A percentile compares a stretch with the other conserved stretches of the same genome.
phyloP scores from a whole-genome alignment of 768 basidiomycete genomes.

The Lenzites betulinus region DNA sequence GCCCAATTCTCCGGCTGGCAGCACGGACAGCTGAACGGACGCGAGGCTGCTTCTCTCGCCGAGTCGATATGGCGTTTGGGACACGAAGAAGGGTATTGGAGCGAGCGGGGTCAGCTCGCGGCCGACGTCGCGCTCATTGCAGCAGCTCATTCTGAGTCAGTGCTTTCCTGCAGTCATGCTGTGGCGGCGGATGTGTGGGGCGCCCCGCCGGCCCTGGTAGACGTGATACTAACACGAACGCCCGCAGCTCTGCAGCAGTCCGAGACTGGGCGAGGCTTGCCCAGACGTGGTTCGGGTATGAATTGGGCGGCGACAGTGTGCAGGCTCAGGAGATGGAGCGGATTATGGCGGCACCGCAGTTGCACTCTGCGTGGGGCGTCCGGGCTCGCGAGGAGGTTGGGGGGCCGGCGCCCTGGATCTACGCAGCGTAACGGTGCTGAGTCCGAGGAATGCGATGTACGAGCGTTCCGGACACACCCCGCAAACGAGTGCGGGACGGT shows the following conservation, averaged over 20 bases:
- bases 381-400: slow-evolving; percentile 22
- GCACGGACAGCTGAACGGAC: slow-evolving; percentile 43
- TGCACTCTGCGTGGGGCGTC: slow-evolving; percentile 53
- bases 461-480: not conserved
- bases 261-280: slow-evolving; percentile 53
- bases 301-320: slow-evolving; percentile 57
- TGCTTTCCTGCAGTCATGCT: slow-evolving; percentile 4
- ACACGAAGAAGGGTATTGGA: slow-evolving; percentile 65
- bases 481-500: too few species aligned
- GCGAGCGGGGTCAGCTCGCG: slow-evolving; percentile 63
- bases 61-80: slow-evolving; percentile 58
- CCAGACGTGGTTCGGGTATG: slow-evolving; percentile 54
- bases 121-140: slow-evolving; percentile 63
- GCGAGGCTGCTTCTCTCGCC: slow-evolving; percentile 50
- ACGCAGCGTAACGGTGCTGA: not conserved
- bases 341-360: slow-evolving; percentile 39
- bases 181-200: not conserved
- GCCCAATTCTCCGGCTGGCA: slow-evolving; percentile 53
- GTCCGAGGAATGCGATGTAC: not conserved
- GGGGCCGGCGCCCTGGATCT: slow-evolving; percentile 17
- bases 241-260: slow-evolving; percentile 45
- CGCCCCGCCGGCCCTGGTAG: not conserved
- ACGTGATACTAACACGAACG: not conserved
- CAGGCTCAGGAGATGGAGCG: slow-evolving; percentile 44
- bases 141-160: slow-evolving; percentile 65